phyloP scores from a whole-genome alignment of 768 basidiomycete species.

The Pleurotus tuoliensis region DNA sequence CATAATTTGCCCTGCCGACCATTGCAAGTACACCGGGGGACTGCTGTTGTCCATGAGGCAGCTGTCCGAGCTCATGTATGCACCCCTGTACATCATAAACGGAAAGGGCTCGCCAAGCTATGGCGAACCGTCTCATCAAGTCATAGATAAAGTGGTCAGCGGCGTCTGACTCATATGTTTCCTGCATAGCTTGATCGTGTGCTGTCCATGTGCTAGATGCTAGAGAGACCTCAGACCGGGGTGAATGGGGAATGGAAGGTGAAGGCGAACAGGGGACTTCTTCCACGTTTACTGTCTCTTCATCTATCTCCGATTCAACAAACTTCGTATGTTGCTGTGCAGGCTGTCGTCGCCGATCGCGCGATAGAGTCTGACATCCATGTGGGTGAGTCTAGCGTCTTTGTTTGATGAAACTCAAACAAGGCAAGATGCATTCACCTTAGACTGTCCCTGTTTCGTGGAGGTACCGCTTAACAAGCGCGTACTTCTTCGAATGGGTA shows the following conservation, averaged over 20 bases:
- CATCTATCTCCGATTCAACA: conserved; percentile 69
- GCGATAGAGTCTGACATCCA: conserved; percentile 29
- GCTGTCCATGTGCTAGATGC: conserved; percentile 61
- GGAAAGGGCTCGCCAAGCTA: conserved; percentile 70
- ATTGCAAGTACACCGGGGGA: conserved; percentile 78
- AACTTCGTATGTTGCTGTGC: conserved; percentile 56
- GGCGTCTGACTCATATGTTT: conserved; percentile 63
- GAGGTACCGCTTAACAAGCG: conserved; percentile 59
- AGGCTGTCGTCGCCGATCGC: conserved; percentile 60
- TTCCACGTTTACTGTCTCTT: conserved; percentile 43
- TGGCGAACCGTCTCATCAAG: conserved; percentile 77
- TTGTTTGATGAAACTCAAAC: neutral
- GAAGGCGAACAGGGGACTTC: conserved; percentile 60
- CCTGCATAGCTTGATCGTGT: conserved; percentile 70
- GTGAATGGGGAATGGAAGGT: conserved; percentile 56
- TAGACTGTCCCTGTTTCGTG: conserved; percentile 47
- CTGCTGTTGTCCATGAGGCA: conserved; percentile 71
- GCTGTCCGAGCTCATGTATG: conserved; percentile 68
- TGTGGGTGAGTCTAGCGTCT: neutral
- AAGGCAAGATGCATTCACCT: conserved; percentile 37
- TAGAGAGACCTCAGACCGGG: conserved; percentile 60
- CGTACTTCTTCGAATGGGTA: conserved; percentile 67
- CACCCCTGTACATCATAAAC: conserved; percentile 74
- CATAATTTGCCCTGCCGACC: conserved; percentile 86
- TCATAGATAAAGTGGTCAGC: conserved; percentile 85